Conservation (phyloP, 192 early-diverging fungal genomes). For the Kickxella alabastrina region DNA sequence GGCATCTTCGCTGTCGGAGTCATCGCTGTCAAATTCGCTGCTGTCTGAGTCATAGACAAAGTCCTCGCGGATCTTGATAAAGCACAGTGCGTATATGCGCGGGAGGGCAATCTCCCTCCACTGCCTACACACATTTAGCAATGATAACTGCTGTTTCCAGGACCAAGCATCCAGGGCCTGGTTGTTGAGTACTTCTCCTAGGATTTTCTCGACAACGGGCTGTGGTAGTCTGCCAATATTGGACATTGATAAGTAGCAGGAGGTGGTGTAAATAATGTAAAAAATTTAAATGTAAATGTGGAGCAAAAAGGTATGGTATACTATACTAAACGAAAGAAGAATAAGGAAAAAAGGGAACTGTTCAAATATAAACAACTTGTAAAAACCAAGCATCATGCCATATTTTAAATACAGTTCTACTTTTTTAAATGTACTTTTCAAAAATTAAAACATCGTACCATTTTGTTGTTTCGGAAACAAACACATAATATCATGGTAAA, state of each 20-base stretch:
- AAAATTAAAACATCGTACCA: neutral
- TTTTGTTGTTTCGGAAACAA: too few relatives aligned
- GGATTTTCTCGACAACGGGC: neutral
- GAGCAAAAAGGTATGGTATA: too few relatives aligned
- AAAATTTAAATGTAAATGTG: too few relatives aligned
- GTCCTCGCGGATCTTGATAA: conserved; percentile 1
- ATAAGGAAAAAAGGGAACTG: neutral
- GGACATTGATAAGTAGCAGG: too few relatives aligned
- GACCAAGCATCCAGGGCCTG: neutral
- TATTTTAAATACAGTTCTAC: neutral
- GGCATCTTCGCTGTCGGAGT: neutral
- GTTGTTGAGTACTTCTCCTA: neutral
- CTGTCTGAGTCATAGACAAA: conserved; percentile 1
- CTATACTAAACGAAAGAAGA: neutral
- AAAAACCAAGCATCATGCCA: too few relatives aligned
- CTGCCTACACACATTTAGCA: neutral
- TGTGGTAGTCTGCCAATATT: neutral
- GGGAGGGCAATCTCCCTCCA: conserved; percentile 1
- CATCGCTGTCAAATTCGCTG: neutral
- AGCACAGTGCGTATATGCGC: neutral
- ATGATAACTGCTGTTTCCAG: neutral
- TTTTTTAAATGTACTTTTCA: conserved; percentile 1
- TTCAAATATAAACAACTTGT: neutral
- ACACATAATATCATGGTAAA: too few relatives aligned
- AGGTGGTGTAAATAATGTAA: too few relatives aligned